Evolutionary conservation across 352 stramenopile genomes (phyloP), one percentile per base, ranked within the genome.

Genomic region (Phytophthora agathidicida): DNA sequence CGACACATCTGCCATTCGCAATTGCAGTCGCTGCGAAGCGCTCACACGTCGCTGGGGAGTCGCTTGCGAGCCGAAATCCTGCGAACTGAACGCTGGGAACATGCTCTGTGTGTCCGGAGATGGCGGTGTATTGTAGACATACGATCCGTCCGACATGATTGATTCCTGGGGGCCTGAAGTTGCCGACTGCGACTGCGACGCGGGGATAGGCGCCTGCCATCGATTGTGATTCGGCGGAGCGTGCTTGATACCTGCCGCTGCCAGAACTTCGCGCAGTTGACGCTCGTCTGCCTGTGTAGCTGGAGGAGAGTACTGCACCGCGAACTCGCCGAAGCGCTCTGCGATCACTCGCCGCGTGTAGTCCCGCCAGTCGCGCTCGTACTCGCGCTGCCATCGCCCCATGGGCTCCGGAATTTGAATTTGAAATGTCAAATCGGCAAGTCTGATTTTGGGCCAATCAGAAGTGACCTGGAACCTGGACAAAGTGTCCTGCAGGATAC

Each of bases 71-170:
- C 30, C 61, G 8, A 90, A 71, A 45, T 93, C 83, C 42, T 85
- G 70, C n/a, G 75, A 76, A 16, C 51, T 75, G 51, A 90, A 91
- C 6, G 63, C 63, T 9, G 81, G 79, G 35, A 93, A 91, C 42
- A 73, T 62, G 16, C 60, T 79, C 24, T 68, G 47, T 13, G 53
- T 73, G 14, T 61, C 41, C 8, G 38, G 26, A 44, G 58, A 11
- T 9, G 62, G 59, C 7, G 83, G 81, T 0, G 83, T 93, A 22
- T 50, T 67, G 64, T 91, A 93, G 20, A 90, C 77, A 43, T 91
- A 93, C 22, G 83, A 93, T 9, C 65, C 62, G 31, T 79, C 77
- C 22, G 44, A 66, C 24, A 68, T 42, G 13, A 72, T 36, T 9
- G 66, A 60, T 22, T 61, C 50, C 6, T 51, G 46, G 9, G 49